Base-by-base conservation (phyloP, 1,284 basidiomycete species). In the Ustilago bromivora region DNA sequence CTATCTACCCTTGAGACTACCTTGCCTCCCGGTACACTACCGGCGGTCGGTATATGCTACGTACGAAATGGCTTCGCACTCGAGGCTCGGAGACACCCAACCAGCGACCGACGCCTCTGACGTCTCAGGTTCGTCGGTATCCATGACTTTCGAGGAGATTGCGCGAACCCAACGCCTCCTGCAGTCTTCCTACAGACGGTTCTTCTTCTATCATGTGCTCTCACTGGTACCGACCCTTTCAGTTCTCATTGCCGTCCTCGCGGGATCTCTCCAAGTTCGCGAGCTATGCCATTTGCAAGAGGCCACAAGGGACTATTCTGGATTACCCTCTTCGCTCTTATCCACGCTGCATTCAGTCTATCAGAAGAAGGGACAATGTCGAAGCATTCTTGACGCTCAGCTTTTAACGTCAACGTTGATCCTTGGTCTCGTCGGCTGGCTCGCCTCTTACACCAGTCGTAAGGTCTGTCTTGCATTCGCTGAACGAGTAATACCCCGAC, bases 341-440 rank as follows among this genome's bases (percentile, higher is more conserved):
- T 47, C 17, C 3, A 36, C 41, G n/a, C 36, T 66, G 6, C 71
- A 69, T 35, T 66, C 71, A 13, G 57, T 57, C 8, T 71, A 69
- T 47, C 52, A 68, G 34, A 65, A 68, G 34, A 65, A 46, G 19
- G 74, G 74, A 4, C 63, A 59, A 46, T 77, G 75, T n/a, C 51
- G 60, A 12, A 59, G 53, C 32, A 72, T 77, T 32, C 61, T 77
- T 34, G 75, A 77, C 43, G 41, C 19, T 13, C 75, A 77, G 43
- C 61, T 73, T 23, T 51, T 77, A 19, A 40, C 61, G 2, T 73
- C 70, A 0, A 73, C 70, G 2, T 49, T 73, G 9, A 63, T 64
- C 0, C 66, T 77, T 43, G 75, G 75, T 1, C 40, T 77, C 9
- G 70, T 72, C 0, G 75, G 70, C 11, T 77, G 75, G 75, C 63